Percentiles rank a stretch among this genome's conserved stretches.
These are phyloP conservation scores for Colletotrichum caudatum DNA, from an alignment of 2,329 filamentous ascomycete genomes.

Conservation along the genomic window DNA sequence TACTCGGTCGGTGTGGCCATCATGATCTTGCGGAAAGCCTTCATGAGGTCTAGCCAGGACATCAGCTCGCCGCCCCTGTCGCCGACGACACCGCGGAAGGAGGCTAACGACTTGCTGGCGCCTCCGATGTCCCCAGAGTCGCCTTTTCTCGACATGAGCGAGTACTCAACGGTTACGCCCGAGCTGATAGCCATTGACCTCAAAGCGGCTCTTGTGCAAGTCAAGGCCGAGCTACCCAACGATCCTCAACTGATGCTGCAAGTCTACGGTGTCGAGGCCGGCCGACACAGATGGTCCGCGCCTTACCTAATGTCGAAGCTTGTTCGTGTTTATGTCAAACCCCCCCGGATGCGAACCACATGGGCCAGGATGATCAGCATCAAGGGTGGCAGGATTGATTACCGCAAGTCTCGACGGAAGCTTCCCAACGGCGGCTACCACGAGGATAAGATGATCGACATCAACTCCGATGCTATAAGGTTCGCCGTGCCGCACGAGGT, in stretches of 20 bases:
- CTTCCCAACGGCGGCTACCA: constrained; percentile 66
- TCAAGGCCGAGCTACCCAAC: constrained; percentile 89
- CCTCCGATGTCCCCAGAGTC: constrained; percentile 54
- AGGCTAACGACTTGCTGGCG: constrained; percentile 51
- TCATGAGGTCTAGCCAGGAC: constrained; percentile 66
- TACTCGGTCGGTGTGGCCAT: constrained; percentile 88
- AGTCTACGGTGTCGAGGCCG: constrained; percentile 83
- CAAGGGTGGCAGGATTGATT: constrained; percentile 83
- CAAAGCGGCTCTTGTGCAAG: constrained; percentile 82
- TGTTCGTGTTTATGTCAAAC: constrained; percentile 86
- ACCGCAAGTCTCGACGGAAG: constrained; percentile 81
- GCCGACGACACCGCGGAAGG: constrained; percentile 46
- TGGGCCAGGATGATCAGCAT: constrained; percentile 91
- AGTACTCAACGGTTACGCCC: constrained; percentile 50
- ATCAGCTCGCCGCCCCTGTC: constrained; percentile 42
- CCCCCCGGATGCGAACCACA: constrained; percentile 82
- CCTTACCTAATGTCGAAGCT: constrained; percentile 85
- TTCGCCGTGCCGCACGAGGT: constrained; percentile 92
- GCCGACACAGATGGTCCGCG: constrained; percentile 86
- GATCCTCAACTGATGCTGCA: constrained; percentile 95
- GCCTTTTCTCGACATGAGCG: constrained; percentile 48
- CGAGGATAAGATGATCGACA: constrained; percentile 85
- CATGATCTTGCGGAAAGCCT: constrained; percentile 79
- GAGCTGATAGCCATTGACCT: constrained; percentile 88
- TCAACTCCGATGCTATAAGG: constrained; percentile 86